phyloP scores from a whole-genome alignment of 805 yeast genomes.

The Pichia rugopelliculosa region DNA sequence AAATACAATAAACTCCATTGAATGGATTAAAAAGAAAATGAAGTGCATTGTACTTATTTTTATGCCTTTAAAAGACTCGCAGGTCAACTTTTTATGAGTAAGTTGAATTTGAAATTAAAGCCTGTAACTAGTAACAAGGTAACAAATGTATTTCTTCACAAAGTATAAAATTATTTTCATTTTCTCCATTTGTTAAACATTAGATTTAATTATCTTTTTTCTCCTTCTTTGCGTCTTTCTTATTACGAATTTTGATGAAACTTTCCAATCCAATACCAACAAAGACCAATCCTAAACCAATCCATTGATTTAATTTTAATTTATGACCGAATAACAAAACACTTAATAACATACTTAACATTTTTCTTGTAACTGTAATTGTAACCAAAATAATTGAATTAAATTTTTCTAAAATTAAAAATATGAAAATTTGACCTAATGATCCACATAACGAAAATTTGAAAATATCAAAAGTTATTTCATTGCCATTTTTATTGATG shows the following conservation, averaged over 20 bases:
- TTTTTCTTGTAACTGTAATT: constrained; percentile 92
- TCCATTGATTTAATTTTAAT: constrained; percentile 60
- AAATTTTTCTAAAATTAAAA: constrained; percentile 71
- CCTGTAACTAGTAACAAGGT: no score
- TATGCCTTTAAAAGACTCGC: no score
- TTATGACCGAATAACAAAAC: constrained; percentile 82
- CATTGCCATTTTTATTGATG: constrained; percentile 40
- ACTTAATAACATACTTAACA: constrained; percentile 89
- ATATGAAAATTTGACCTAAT: constrained; percentile 90
- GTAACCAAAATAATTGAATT: constrained; percentile 83
- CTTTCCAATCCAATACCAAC: constrained; percentile 84
- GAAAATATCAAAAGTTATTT: constrained; percentile 50
- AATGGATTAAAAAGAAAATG: neutral
- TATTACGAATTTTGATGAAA: constrained; percentile 30
- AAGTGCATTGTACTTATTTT: no score
- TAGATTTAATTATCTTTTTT: neutral
- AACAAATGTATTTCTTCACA: no score
- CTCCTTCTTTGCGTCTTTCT: constrained; percentile 1
- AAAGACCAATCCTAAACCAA: constrained; percentile 74
- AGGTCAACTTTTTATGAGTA: no score
- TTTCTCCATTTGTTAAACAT: neutral
- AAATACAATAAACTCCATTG: neutral
- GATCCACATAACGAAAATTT: constrained; percentile 77
- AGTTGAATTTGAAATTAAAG: no score
- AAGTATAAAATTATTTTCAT: no score